Conservation (phyloP, 2,329 filamentous ascomycete species). For the Dendrostoma leiphaemia region DNA sequence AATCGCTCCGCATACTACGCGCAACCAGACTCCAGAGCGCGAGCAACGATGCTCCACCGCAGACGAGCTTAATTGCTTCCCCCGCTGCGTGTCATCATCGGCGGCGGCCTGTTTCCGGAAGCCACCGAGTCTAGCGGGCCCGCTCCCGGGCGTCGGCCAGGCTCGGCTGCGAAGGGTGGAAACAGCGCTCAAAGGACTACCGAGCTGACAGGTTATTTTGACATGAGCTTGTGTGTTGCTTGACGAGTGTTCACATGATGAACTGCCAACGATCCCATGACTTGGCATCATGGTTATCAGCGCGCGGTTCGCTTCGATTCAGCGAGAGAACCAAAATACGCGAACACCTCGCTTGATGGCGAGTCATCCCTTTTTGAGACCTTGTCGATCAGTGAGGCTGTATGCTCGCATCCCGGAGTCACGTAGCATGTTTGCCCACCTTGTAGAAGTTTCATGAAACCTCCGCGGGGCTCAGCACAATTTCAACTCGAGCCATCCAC, state of each 20-base stretch:
- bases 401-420: no score
- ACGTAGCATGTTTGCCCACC: background rate
- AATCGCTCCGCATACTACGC: constrained; percentile 13
- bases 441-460: background rate
- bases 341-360: no score
- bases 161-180: background rate
- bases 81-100: constrained; percentile 2
- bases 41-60: background rate
- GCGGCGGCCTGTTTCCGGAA: constrained; percentile 6
- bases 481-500: background rate
- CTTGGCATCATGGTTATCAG: no score
- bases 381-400: background rate
- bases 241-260: no score
- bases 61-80: constrained; percentile 2
- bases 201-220: no score
- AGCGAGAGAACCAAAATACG: background rate
- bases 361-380: no score
- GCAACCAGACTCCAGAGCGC: no score
- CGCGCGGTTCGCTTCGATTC: background rate
- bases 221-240: no score
- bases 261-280: no score
- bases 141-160: background rate
- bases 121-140: background rate
- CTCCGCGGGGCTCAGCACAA: background rate
- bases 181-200: no score